A percentile compares a stretch with the other conserved stretches of the same genome.
Conservation (phyloP, 2,329 filamentous ascomycete genomes). For the Albifimbria verrucaria region DNA sequence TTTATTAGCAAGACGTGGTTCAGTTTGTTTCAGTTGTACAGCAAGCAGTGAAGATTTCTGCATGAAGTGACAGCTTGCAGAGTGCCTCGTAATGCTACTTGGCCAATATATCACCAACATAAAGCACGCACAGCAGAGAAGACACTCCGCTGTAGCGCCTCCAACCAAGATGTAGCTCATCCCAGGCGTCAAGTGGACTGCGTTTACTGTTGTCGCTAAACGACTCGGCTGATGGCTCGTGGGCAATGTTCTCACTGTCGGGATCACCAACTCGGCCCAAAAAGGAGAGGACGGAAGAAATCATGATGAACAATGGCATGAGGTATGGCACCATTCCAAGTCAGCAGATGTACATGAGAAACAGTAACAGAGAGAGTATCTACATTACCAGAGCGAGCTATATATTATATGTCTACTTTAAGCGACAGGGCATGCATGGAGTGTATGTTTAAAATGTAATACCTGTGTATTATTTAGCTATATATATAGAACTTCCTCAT, state of each 20-base stretch:
- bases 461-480: too few species aligned
- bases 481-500: too few species aligned
- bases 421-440: too few species aligned
- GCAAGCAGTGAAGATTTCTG: constrained; percentile 79
- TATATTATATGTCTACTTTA: constrained; percentile 67
- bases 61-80: constrained; percentile 72
- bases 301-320: constrained; percentile 66
- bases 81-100: constrained; percentile 76
- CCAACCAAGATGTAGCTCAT: constrained; percentile 96
- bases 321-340: constrained; percentile 64
- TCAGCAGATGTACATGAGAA: neutral
- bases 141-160: constrained; percentile 73
- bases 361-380: neutral
- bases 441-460: too few species aligned
- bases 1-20: constrained; percentile 78
- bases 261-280: constrained; percentile 75
- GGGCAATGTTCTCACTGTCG: constrained; percentile 75
- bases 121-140: constrained; percentile 75
- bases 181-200: constrained; percentile 88
- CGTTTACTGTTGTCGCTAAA: constrained; percentile 72
- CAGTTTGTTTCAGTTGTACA: constrained; percentile 84
- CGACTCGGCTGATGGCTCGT: constrained; percentile 85
- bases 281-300: constrained; percentile 84
- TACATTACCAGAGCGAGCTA: constrained; percentile 69
- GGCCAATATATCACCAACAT: constrained; percentile 86